Percentiles rank a stretch among this genome's conserved stretches.
These are phyloP conservation scores for Artemisia annua DNA, from an alignment of 129 eudicot genomes.

Conservation along the genomic window DNA sequence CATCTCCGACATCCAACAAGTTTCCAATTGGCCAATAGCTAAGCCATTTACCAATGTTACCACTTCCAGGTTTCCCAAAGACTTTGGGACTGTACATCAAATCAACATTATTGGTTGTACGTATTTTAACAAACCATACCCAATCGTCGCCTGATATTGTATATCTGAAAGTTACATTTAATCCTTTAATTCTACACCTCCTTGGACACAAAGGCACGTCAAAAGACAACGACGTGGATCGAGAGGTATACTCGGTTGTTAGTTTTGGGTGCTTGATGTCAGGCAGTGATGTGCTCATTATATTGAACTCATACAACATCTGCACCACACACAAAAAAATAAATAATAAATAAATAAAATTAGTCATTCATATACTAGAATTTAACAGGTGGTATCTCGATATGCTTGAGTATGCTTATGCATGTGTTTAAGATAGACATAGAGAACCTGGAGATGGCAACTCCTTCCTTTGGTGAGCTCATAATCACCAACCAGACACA, in stretches of 20 bases:
- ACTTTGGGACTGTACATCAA: conserved; percentile 28
- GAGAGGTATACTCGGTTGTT: neutral
- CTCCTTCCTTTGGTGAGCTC: too few species aligned
- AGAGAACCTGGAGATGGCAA: too few species aligned
- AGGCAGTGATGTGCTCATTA: conserved; percentile 7
- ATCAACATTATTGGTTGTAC: neutral
- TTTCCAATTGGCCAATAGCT: conserved; percentile 40
- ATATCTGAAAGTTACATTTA: conserved; percentile 10
- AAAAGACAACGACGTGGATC: neutral
- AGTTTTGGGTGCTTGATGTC: neutral
- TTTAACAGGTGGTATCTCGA: too few species aligned
- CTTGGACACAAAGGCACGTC: neutral
- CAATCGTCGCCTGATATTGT: neutral
- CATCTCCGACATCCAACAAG: too few species aligned
- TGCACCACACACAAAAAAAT: neutral
- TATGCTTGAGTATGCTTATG: too few species aligned
- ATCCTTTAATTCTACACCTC: neutral
- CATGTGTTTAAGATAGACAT: too few species aligned
- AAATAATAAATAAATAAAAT: too few species aligned
- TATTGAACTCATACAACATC: conserved; percentile 1
- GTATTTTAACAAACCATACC: conserved; percentile 15
- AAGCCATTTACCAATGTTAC: conserved; percentile 26
- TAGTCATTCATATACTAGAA: too few species aligned
- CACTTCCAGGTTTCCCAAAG: conserved; percentile 14
- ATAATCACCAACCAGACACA: neutral